These are phyloP conservation scores for Lactuca sativa DNA, from an alignment of 129 eudicot genomes.

Conservation along the genomic window DNA sequence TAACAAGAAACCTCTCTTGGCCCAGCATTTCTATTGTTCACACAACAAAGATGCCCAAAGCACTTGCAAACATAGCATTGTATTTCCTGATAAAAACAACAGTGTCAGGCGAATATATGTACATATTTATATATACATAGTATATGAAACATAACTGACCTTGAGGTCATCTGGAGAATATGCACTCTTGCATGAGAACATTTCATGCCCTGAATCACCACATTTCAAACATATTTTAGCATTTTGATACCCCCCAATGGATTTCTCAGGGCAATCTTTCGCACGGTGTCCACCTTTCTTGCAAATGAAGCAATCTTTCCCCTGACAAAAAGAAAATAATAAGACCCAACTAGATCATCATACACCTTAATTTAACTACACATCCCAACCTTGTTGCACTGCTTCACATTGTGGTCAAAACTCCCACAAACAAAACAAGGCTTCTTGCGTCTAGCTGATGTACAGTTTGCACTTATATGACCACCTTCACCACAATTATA, in stretches of 20 bases:
- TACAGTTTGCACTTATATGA: conserved; percentile 68
- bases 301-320: conserved; percentile 83
- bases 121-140: background rate
- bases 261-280: conserved; percentile 82
- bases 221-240: conserved; percentile 78
- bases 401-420: conserved; percentile 80
- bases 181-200: conserved; percentile 65
- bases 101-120: background rate
- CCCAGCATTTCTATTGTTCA: conserved; percentile 38
- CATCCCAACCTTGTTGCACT: conserved; percentile 69
- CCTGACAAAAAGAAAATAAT: conserved; percentile 36
- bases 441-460: conserved; percentile 67
- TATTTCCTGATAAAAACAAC: conserved; percentile 53
- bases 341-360: background rate
- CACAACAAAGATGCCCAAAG: conserved; percentile 92
- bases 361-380: background rate
- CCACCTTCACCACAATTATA: conserved; percentile 98
- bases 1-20: conserved; percentile 73
- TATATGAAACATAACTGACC: conserved; percentile 38
- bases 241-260: conserved; percentile 31
- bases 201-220: conserved; percentile 81
- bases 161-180: conserved; percentile 80
- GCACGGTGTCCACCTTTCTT: conserved; percentile 89
- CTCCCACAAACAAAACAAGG: conserved; percentile 99
- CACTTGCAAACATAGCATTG: conserved; percentile 81